Percentiles rank a stretch among this genome's conserved stretches.
Evolutionary conservation across 1,284 basidiomycete species (phyloP).

Genomic region (Cutaneotrichosporon dermatis): DNA sequence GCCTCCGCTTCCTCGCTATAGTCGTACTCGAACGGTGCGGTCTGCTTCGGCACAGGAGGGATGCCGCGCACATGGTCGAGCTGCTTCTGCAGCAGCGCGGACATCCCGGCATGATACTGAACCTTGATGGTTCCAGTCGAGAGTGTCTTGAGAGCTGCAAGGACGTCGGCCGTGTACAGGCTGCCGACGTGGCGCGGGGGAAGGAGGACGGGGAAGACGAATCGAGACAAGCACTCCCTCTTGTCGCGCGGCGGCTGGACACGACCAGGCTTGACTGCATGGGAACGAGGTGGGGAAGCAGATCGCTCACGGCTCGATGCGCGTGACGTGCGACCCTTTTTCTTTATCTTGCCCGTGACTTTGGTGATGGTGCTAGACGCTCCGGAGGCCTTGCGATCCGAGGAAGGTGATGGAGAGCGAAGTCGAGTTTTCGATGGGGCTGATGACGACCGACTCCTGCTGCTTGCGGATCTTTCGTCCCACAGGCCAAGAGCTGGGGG

Average conservation of each 20-base stretch:
- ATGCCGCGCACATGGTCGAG: not conserved
- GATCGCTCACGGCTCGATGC: no score
- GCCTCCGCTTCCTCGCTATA: not conserved
- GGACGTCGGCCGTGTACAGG: slow-evolving; percentile 4
- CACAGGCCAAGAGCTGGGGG: not conserved
- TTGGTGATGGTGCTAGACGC: not conserved
- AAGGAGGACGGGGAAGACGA: slow-evolving; percentile 1
- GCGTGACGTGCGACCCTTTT: not conserved
- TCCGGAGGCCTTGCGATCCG: not conserved
- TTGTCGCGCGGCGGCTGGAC: not conserved
- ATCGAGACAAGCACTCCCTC: slow-evolving; percentile 7
- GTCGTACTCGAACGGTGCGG: not conserved
- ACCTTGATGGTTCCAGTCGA: not conserved
- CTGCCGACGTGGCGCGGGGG: not conserved
- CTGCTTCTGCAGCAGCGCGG: not conserved
- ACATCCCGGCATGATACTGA: slow-evolving; percentile 7
- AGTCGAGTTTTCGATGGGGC: no score
- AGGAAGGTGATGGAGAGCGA: no score
- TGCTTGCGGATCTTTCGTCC: not conserved
- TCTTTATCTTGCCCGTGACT: not conserved
- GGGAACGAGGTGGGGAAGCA: no score
- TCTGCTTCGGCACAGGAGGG: not conserved
- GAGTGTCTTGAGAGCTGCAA: not conserved
- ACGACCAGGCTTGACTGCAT: not conserved
- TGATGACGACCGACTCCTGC: no score